Base-by-base conservation (phyloP, 352 stramenopile species). In the Blastocystis sp. region DNA sequence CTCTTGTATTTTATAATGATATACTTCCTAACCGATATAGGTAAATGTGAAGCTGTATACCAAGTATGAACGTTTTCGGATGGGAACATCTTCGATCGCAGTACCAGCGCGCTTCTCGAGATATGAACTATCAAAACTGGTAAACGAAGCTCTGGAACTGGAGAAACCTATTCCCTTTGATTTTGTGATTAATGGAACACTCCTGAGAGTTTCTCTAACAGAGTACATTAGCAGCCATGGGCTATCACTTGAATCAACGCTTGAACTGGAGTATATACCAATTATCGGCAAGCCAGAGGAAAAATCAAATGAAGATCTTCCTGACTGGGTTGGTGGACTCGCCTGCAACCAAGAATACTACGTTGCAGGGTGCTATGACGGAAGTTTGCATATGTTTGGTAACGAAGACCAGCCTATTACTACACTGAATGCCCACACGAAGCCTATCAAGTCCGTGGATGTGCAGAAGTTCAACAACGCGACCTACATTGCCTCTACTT, bases 281-380 rank as follows among this genome's bases (percentile, higher is more conserved):
- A 89, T 89, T 69, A 89, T 89, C 30, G 53, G 78, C 34, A 73
- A 55, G n/a, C 78, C 78, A 39, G 78, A 89, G 45, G 78, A 89
- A 26, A 89, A 89, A 56, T 89, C 78, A 13, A 64, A 26, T 11
- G 34, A 73, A 39, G 63, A 76, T 79, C 50, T 89, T 7, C 78
- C 78, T 26, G 78, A 89, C 39, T 89, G 78, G 78, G 45, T 89
- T 2, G 69, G 78, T 30, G 63, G 63, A 16, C 73, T 89, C 30
- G 47, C 41, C 1, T 65, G 24, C 26, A 20, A 30, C 53, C 39
- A 59, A 1, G 56, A 39, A 20, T 20, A 41, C 8, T 89, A 89
- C 55, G 66, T 69, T 47, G 78, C 64, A 16, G 78, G 78, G 3
- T 79, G 78, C 53, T 89, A 89, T 30, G 78, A 89, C 45, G 78